These are phyloP conservation scores for Capsicum pubescens DNA, from an alignment of 257 asterid species.

Conservation along the genomic window DNA sequence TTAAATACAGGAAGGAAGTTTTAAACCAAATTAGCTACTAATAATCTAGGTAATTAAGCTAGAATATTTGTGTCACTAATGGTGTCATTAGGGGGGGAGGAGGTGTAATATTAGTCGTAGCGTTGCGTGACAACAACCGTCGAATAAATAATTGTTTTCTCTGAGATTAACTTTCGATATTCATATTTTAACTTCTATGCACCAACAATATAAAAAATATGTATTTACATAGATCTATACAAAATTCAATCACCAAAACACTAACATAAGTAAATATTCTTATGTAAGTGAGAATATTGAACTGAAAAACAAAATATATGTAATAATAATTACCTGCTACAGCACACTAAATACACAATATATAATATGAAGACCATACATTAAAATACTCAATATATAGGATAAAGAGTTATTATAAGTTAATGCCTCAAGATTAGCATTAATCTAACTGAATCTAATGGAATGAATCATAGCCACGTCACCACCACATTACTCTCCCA, in stretches of 20 bases:
- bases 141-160: constrained; percentile 27
- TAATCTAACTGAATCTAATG: constrained; percentile 37
- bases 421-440: constrained; percentile 40
- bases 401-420: neutral
- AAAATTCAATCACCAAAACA: neutral
- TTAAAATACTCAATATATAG: neutral
- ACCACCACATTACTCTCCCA: constrained; percentile 34
- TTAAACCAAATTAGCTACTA: neutral
- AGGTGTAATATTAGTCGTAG: neutral
- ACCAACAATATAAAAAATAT: neutral
- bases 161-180: constrained; percentile 38
- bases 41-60: neutral
- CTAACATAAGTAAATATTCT: neutral
- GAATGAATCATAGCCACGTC: constrained; percentile 60
- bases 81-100: neutral
- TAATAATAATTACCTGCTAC: neutral
- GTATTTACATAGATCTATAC: neutral
- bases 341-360: neutral
- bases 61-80: neutral
- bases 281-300: neutral
- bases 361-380: too few species aligned
- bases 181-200: neutral
- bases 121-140: constrained; percentile 47
- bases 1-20: neutral
- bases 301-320: neutral